Base-by-base conservation (phyloP, 2,329 filamentous ascomycete genomes). In the Neoascochyta sp. region DNA sequence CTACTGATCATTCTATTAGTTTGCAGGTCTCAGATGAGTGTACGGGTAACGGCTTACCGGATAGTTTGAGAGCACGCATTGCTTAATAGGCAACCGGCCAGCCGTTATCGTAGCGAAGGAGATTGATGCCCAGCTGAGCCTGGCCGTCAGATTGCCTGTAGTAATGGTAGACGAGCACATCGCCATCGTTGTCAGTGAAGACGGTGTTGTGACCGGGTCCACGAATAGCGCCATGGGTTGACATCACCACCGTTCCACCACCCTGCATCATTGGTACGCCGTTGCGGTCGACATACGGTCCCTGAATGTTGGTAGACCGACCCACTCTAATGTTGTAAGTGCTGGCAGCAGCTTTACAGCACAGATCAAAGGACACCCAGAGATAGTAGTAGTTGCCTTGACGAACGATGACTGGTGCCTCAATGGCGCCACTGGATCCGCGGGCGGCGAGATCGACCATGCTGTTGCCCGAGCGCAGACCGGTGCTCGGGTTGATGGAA, bases 311-410 rank as follows among this genome's bases (percentile, higher is more conserved):
- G 1, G 55, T 60, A 9, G 71, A 74, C 7, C 75, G 64, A 57
- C 78, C 81, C 14, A 79, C 75, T 44, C 68, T 72, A 54, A 81
- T 75, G 45, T 70, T 71, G 55, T 82, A 82, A 55, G 80, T 78
- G 27, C 40, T 57, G 0, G 50, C 57, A 42, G 76, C 70, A 41
- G 74, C 77, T 15, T 62, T 63, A 32, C 79, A 82, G 64, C 78
- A 82, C n/a, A 59, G 64, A 1, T 78, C 79, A 3, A 63, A 61
- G n/a, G 69, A 75, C 47, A 70, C 78, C 52, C 81, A 79, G 9
- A 81, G 64, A 45, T 80, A 83, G 52, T 76, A 82, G 47, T 70
- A 76, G n/a, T 55, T 60, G 9, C 61, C 66, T 26, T 71, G 60
- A 37, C 73, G 63, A 45, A 71, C 75, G 47, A 79, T 65, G 40